These are phyloP conservation scores for Pseudogymnoascus sp. DNA, from an alignment of 2,329 filamentous ascomycete genomes.

Conservation along the genomic window DNA sequence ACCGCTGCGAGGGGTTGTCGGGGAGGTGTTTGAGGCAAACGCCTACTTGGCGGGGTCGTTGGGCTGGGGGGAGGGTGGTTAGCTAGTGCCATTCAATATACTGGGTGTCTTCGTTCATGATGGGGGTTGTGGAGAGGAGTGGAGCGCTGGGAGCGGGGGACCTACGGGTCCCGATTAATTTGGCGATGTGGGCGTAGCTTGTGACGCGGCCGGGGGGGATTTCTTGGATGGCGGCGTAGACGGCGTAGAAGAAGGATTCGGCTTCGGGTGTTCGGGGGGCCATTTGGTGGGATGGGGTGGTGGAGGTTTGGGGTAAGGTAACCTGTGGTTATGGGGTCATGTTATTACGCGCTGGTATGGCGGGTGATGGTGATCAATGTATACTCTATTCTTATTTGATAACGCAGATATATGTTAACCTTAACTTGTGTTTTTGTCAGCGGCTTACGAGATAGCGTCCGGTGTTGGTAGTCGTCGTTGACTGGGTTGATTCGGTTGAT, in stretches of 20 bases:
- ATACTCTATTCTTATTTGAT: neutral
- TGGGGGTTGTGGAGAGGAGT: slow-evolving; percentile 10
- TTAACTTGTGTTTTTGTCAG: neutral
- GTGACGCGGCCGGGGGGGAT: slow-evolving; percentile 79
- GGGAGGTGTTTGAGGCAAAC: slow-evolving; percentile 83
- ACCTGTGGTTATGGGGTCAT: neutral
- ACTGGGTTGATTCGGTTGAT: neutral
- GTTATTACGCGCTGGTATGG: neutral
- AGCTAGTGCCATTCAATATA: neutral
- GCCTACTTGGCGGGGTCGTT: slow-evolving; percentile 75
- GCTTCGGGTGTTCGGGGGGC: slow-evolving; percentile 61
- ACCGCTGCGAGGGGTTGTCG: slow-evolving; percentile 41
- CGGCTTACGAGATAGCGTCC: neutral
- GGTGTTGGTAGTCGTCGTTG: neutral
- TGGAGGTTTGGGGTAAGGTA: neutral
- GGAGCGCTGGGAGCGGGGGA: slow-evolving; percentile 19
- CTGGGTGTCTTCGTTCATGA: neutral
- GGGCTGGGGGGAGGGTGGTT: slow-evolving; percentile 37
- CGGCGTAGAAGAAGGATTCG: slow-evolving; percentile 62
- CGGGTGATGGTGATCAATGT: neutral
- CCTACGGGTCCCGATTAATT: slow-evolving; percentile 63
- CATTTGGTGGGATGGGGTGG: slow-evolving; percentile 38
- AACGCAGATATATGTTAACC: neutral
- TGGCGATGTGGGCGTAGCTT: slow-evolving; percentile 74
- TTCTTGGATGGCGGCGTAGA: slow-evolving; percentile 78